These are phyloP conservation scores for Leucosporidium scottii DNA, from an alignment of 768 basidiomycete species.

Conservation along the genomic window DNA sequence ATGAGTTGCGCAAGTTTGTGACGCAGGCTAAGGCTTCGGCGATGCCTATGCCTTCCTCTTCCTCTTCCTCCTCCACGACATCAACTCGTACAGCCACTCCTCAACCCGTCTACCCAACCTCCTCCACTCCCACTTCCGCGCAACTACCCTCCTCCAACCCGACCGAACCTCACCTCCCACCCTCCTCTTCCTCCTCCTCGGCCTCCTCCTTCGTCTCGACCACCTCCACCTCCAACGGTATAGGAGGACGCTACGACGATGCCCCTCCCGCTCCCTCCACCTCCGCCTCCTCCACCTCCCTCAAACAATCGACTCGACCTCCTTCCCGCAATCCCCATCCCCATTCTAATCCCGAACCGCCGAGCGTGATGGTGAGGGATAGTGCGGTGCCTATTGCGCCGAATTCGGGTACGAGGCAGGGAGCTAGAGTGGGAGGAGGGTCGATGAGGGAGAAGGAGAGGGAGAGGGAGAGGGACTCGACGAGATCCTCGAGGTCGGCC, in stretches of 20 bases:
- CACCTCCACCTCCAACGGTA: not conserved
- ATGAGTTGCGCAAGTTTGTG: constrained; percentile 57
- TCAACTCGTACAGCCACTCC: too few relatives aligned
- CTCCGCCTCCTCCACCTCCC: not conserved
- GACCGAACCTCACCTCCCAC: not conserved
- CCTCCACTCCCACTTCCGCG: not conserved
- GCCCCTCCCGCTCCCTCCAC: not conserved
- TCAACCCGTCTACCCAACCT: not conserved
- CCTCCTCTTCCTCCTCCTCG: not conserved
- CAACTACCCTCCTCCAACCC: not conserved
- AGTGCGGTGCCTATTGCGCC: too few relatives aligned
- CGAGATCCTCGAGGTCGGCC: too few relatives aligned
- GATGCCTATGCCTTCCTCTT: not conserved
- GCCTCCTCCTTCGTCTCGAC: not conserved
- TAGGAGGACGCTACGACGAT: not conserved
- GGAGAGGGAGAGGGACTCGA: too few relatives aligned
- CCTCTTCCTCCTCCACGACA: not conserved
- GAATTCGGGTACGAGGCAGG: too few relatives aligned
- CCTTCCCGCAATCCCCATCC: too few relatives aligned
- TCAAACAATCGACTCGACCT: too few relatives aligned
- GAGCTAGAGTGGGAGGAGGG: too few relatives aligned
- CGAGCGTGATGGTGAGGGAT: too few relatives aligned
- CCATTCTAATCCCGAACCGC: too few relatives aligned
- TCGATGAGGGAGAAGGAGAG: too few relatives aligned
- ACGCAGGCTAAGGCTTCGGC: constrained; percentile 13